Evolutionary conservation across 108 stramenopile species (phyloP).

Genomic region (Nannochloropsis oceanica): DNA sequence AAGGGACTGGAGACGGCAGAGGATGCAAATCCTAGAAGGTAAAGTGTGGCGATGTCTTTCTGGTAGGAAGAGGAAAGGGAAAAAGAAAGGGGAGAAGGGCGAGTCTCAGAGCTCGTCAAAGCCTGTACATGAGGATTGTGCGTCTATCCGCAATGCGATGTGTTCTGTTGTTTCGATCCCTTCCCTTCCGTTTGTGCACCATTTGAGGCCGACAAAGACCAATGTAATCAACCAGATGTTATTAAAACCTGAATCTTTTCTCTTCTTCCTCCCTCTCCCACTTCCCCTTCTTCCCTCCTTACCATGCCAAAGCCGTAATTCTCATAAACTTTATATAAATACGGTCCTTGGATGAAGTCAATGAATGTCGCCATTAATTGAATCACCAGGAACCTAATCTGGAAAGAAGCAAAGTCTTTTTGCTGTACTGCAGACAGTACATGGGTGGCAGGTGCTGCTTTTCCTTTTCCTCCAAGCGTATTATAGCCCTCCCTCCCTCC

Average conservation of each 20-base stretch:
- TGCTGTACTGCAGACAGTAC: not conserved
- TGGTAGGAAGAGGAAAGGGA: constrained; percentile 15
- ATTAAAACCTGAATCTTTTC: no score
- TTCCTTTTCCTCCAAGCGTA: not conserved
- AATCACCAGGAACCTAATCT: not conserved
- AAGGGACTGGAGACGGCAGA: constrained; percentile 74
- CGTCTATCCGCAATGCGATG: no score
- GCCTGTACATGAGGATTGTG: no score
- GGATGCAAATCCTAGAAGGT: constrained; percentile 75
- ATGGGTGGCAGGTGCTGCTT: not conserved
- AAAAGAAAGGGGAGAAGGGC: no score
- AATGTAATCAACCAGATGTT: no score
- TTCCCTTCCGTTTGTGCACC: no score
- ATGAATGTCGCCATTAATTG: not conserved
- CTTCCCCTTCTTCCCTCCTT: not conserved
- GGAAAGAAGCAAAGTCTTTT: not conserved
- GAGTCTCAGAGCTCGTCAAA: no score
- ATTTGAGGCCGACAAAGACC: no score
- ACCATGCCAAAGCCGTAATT: constrained; percentile 54
- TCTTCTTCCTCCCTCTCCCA: no score
- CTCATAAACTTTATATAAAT: constrained; percentile 64
- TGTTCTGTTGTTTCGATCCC: no score
- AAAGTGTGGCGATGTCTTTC: constrained; percentile 54
- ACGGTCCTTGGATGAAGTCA: constrained; percentile 10
- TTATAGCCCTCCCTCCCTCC: not conserved